Percentiles rank a stretch among this genome's conserved stretches.
Evolutionary conservation across 192 early-diverging fungal genomes (phyloP).

Genomic region (Backusella psychrophila): DNA sequence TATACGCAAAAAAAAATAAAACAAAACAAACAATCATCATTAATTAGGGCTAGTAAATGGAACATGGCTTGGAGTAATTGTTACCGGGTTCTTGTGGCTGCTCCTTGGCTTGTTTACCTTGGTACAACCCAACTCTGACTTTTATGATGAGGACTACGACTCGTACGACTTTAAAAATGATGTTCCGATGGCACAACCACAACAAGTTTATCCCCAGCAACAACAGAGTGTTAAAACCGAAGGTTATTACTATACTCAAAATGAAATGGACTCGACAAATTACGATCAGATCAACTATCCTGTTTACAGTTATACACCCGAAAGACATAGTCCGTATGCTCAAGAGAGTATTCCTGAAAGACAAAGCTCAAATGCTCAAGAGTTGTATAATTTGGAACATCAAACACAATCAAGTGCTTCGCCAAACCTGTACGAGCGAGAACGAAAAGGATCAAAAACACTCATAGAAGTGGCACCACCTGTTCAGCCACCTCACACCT

Average conservation of each 20-base stretch:
- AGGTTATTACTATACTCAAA: neutral
- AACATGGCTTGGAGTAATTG: constrained; percentile 8
- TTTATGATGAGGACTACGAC: constrained; percentile 8
- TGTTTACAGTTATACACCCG: neutral
- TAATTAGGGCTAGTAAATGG: constrained; percentile 12
- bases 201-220: neutral
- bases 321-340: neutral
- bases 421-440: neutral
- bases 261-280: neutral
- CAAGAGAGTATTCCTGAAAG: neutral
- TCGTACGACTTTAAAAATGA: constrained; percentile 11
- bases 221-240: neutral
- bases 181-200: constrained; percentile 13
- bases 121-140: constrained; percentile 1
- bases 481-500: constrained; percentile 8
- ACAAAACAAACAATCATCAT: neutral
- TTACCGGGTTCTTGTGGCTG: constrained; percentile 5
- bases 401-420: neutral
- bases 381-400: neutral
- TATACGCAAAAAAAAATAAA: neutral
- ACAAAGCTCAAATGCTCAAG: neutral
- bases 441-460: neutral
- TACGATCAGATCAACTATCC: neutral
- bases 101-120: constrained; percentile 11
- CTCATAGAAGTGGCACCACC: neutral